These are phyloP conservation scores for Pythium phragmitis DNA, from an alignment of 352 stramenopile species.

Conservation along the genomic window DNA sequence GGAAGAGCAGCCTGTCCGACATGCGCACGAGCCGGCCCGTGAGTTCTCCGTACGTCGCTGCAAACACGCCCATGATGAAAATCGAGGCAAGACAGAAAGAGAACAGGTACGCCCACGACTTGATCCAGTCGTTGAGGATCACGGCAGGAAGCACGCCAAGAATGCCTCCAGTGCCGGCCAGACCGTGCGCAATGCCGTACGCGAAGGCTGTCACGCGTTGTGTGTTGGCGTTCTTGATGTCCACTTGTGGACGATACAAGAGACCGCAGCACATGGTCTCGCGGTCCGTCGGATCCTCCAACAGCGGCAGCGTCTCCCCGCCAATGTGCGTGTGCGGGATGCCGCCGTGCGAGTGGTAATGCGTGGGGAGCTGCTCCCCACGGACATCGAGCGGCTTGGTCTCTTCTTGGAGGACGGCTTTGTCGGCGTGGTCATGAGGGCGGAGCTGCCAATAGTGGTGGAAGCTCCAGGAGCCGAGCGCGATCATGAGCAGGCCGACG, in stretches of 20 bases:
- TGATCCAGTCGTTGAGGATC: conserved; percentile 46
- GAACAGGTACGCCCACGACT: conserved; percentile 57
- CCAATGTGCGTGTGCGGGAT: conserved; percentile 9
- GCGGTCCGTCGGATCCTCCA: conserved; percentile 33
- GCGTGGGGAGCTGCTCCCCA: too few relatives aligned
- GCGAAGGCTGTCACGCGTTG: conserved; percentile 41
- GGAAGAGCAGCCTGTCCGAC: conserved; percentile 35
- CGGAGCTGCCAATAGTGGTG: conserved; percentile 41
- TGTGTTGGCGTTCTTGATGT: conserved; percentile 44
- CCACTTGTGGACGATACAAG: conserved; percentile 27
- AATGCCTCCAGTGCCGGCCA: conserved; percentile 48
- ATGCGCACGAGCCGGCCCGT: conserved; percentile 29
- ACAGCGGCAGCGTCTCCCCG: conserved; percentile 8
- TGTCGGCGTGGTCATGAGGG: conserved; percentile 30
- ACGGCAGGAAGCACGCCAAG: conserved; percentile 75
- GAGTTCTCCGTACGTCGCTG: conserved; percentile 51
- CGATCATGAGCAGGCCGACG: conserved; percentile 65
- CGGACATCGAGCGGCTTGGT: neutral
- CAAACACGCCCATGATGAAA: conserved; percentile 79
- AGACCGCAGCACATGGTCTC: conserved; percentile 34
- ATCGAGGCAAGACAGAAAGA: conserved; percentile 74
- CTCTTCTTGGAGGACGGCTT: conserved; percentile 22
- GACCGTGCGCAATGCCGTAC: conserved; percentile 69
- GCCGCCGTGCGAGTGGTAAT: conserved; percentile 13
- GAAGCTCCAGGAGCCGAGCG: conserved; percentile 40